Conservation (phyloP, 2,329 filamentous ascomycete species). For the Xylariaceae sp. region DNA sequence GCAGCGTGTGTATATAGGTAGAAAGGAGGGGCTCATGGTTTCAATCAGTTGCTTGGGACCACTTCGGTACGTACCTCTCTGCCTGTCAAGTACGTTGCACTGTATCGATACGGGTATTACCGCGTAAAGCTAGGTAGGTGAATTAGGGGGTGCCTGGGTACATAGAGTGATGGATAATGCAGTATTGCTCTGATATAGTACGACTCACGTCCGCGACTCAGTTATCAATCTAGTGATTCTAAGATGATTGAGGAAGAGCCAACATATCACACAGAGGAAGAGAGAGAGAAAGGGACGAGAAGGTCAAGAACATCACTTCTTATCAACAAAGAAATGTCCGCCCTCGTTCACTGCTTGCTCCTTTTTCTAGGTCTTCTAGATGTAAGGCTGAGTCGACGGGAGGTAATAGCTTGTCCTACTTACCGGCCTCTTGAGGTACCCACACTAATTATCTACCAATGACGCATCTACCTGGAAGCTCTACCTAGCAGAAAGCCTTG, state of each 20-base stretch:
- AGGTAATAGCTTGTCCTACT: not conserved
- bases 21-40: constrained; percentile 11
- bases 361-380: not conserved
- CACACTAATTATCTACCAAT: no score
- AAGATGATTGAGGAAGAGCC: constrained; percentile 3
- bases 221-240: no score
- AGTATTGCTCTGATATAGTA: no score
- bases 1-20: constrained; percentile 7
- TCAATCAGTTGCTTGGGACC: not conserved
- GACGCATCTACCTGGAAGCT: constrained; percentile 1
- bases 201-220: no score
- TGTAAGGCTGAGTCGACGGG: constrained; percentile 16
- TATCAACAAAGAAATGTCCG: constrained; percentile 15
- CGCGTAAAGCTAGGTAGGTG: no score
- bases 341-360: no score
- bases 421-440: no score
- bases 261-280: not conserved
- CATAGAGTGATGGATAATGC: no score
- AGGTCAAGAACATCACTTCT: constrained; percentile 5
- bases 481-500: constrained; percentile 15
- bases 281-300: no score
- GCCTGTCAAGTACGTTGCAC: no score
- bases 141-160: no score
- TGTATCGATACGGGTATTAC: no score
- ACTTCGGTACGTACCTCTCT: constrained; percentile 20